Base-by-base conservation (phyloP, 768 basidiomycete species). In the Strobilomyces confusus region DNA sequence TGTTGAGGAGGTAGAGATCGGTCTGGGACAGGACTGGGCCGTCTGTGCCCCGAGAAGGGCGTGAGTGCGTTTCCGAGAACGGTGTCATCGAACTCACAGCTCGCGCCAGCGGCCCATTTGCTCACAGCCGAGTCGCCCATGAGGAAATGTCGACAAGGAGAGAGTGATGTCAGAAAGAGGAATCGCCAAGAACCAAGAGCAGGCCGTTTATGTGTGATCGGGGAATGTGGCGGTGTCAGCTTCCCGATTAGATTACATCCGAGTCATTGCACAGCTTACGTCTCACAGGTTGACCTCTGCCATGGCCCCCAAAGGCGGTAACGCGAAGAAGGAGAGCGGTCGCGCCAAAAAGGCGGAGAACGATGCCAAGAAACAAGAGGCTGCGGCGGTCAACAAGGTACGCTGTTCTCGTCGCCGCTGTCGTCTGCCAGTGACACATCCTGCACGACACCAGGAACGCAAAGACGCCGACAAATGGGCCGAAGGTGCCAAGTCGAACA, bases 271-370 rank as follows among this genome's bases (percentile, higher is more conserved):
- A 56, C 55, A 58, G 57, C 59, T 23, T 37, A 50, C 25, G n/a
- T 20, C 52, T 44, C 55, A 48, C 59, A 57, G 51, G 51, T 49
- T 33, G 38, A 47, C 30, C 22, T 17, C 38, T 5, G 8, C 8
- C 36, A 94, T 95, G 94, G 72, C 94, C 44, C 93, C 94, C 1
- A 92, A 91, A 70, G 89, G 86, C 57, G 83, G 79, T 61, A 95
- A 93, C 76, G 77, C 90, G 52, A 97, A 95, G 84, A 95, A 95
- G 69, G 94, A 95, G 70, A 72, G 82, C 40, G 93, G 94, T 5
- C 73, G 89, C 49, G 87, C 93, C 1, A 94, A 92, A 73, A 97
- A 97, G 69, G 90, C 90, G 23, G 89, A 94, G 65, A 94, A 92
- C 66, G 90, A 92, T 66, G 76, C 80, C 9, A 91, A 87, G 77